Base-by-base conservation (phyloP, 208 protist species). In the Crithidia fasciculata region DNA sequence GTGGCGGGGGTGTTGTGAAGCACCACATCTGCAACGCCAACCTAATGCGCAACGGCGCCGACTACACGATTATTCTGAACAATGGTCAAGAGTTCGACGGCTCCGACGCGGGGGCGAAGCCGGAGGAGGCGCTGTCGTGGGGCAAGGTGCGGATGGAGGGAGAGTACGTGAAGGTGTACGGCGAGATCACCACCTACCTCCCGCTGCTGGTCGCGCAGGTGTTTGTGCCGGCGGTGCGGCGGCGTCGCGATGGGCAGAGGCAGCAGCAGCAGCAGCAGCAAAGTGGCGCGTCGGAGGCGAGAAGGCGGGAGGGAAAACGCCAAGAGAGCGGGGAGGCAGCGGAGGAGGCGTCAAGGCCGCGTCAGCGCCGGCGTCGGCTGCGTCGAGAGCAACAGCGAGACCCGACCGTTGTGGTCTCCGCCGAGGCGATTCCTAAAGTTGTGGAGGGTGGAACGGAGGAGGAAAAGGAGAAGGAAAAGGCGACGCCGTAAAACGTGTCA, bases 21-120 rank as follows among this genome's bases (percentile, higher is more conserved):
- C 99, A 99, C 81, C 99, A 99, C 85, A 98, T 99, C 45, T 99
- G 95, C 78, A 99, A 99, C 78, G 99, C 99, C 13, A 99, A 99
- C 74, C 85, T 99, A 1, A 99, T 99, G 97, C 95, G 99, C 50
- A 99, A 99, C 82, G 99, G 99, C 41, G 98, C 99, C 1, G 98
- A 99, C 80, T 98, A 93, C 76, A 77, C 98, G 16, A 97, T 99
- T 3, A 99, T 97, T 67, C 76, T 99, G 49, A 99, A 99, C 77
- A 99, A 99, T 18, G 98, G 87, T 7, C 91, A 97, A 69, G 94
- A 99, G 80, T 99, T 98, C 80, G 99, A 99, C 80, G 99, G 99
- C 43, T 98, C 89, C 75, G 99, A 99, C 82, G 87, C 94, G 8
- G 99, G 99, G 43, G 98, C 98, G 3, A 83, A 90, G 15, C 99